Evolutionary conservation across 2,329 filamentous ascomycete genomes (phyloP), one percentile per base, ranked within the genome.

Genomic region (Albophoma yamanashiensis): DNA sequence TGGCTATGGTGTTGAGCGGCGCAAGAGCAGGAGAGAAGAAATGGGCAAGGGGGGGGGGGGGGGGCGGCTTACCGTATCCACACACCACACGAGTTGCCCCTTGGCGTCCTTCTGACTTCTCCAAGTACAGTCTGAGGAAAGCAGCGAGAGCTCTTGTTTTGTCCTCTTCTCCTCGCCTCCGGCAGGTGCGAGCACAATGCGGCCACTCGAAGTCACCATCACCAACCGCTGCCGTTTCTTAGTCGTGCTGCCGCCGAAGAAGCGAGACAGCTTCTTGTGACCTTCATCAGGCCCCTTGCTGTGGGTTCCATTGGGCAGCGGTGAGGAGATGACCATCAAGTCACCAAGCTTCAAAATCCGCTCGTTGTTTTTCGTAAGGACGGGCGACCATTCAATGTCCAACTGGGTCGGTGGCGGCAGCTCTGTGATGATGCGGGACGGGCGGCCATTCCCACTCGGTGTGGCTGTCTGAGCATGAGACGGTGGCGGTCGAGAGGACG

Each of bases 361-460:
- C 74, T 99, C 94, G 69, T 97, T 97, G 62, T 86, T 88, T 68
- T 88, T 87, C 12, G 90, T 97, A 59, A 99, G 78, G 5, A 99
- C 92, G 0, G 94, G 94, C 0, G 93, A 97, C 94, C 94, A 99
- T 74, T 99, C 94, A 60, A 99, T 96, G 70, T 99, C 94, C 34
- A 99, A 79, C 72, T 97, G 94, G 57, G 90, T 96, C 0, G 94
- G 94, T n/a, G 94, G 93, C 20, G 94, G 92, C 12, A 99, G 81
- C 73, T 99, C 94, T 1, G 94, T 97, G 62, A 99, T 95, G 62
- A 97, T 86, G 62, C 92, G 82, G 2, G 89, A 82, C 39, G 92
- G 89, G 59, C 91, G 79, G 34, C 78, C 76, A 40, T 74, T 71
- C 42, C 78, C 79, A 58, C 82, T 83, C 1, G 71, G 70, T 31